Percentiles rank a stretch among this genome's conserved stretches.
phyloP scores from a whole-genome alignment of 441 rosid genomes.

The Corymbia calophylla region DNA sequence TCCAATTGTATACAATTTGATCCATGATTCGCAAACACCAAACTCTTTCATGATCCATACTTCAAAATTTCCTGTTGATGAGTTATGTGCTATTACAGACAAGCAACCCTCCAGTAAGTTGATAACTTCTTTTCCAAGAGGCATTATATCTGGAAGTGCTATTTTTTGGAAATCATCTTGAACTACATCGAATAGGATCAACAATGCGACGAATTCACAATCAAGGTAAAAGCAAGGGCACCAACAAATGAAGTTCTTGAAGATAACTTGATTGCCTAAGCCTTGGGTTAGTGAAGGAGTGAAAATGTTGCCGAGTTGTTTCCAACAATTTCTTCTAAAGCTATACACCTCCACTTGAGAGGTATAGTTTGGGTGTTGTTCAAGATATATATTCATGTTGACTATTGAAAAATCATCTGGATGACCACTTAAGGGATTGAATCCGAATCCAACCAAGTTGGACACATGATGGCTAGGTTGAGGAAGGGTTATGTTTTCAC shows the following conservation, averaged over 20 bases:
- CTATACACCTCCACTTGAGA: background rate
- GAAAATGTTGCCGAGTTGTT: background rate
- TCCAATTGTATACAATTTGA: background rate
- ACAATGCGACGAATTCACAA: background rate
- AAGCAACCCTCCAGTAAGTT: background rate
- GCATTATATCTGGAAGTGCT: background rate
- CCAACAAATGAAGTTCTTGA: background rate
- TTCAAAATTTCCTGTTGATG: background rate
- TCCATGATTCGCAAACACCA: background rate
- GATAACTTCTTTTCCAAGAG: background rate
- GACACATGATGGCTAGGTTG: background rate
- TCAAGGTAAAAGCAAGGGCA: background rate
- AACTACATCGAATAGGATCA: background rate
- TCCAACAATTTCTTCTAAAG: background rate
- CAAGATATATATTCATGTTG: background rate
- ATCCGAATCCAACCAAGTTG: background rate
- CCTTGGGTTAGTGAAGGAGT: background rate
- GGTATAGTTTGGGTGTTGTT: background rate
- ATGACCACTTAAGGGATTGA: background rate
- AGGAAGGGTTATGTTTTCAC: background rate
- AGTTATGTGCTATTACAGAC: background rate
- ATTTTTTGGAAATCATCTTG: background rate
- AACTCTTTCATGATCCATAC: background rate
- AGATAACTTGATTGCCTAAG: background rate
- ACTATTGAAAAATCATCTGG: background rate